Conservation (phyloP, 2,329 filamentous ascomycete genomes). For the Aspergillus sp. region DNA sequence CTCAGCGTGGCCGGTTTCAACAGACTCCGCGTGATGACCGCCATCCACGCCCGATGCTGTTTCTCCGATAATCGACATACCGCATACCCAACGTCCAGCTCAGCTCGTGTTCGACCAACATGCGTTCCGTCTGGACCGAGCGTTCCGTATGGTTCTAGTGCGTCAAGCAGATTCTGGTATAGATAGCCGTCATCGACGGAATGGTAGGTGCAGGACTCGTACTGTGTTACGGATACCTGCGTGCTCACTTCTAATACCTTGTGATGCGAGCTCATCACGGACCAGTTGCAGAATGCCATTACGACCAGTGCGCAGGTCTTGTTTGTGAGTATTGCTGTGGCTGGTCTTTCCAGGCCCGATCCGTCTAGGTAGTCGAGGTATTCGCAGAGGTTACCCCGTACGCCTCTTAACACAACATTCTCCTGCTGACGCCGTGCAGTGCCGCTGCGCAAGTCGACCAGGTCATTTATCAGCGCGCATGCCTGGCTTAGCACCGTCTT, state of each 20-base stretch:
- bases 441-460: conserved; percentile 17
- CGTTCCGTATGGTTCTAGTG: conserved; percentile 10
- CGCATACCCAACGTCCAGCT: conserved; percentile 11
- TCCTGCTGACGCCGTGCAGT: conserved; percentile 14
- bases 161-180: conserved; percentile 7
- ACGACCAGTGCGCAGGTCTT: conserved; percentile 8
- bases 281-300: conserved; percentile 15
- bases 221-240: conserved; percentile 1
- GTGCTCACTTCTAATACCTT: background rate
- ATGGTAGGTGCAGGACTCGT: too few relatives aligned
- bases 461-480: conserved; percentile 11
- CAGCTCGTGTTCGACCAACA: conserved; percentile 5
- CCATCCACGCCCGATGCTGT: conserved; percentile 12
- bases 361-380: conserved; percentile 10
- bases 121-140: conserved; percentile 7
- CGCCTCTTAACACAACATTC: conserved; percentile 13
- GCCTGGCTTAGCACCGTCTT: conserved; percentile 7
- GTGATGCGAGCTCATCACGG: background rate
- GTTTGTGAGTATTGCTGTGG: conserved; percentile 3
- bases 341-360: conserved; percentile 1
- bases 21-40: conserved; percentile 12
- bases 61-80: conserved; percentile 4
- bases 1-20: conserved; percentile 13
- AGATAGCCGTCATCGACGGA: too few relatives aligned
- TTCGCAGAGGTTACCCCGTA: conserved; percentile 8